Percentiles rank a stretch among this genome's conserved stretches.
These are phyloP conservation scores for Bolboschoenoplectus hybrid DNA, from an alignment of 202 grass and related monocot genomes.

Conservation along the genomic window DNA sequence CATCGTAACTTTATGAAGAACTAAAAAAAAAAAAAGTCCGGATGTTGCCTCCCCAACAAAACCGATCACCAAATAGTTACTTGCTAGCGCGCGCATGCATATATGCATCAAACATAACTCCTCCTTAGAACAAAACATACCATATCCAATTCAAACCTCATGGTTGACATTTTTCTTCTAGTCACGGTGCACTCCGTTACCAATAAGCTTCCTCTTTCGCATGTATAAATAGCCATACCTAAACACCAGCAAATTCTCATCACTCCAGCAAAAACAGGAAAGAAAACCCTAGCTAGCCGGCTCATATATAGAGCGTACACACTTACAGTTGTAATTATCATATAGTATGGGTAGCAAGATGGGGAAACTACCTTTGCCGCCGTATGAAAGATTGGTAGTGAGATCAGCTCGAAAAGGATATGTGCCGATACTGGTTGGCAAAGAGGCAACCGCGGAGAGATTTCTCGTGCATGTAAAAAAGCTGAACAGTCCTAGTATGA, in stretches of 20 bases:
- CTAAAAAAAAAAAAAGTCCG: not conserved
- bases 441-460: constrained; percentile 31
- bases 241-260: not conserved
- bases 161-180: not conserved
- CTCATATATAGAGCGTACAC: not conserved
- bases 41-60: constrained; percentile 28
- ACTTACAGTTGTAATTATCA: not conserved
- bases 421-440: constrained; percentile 56
- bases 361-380: constrained; percentile 33
- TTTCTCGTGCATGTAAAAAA: constrained; percentile 48
- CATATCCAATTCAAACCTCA: not conserved
- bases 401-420: constrained; percentile 43
- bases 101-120: not conserved
- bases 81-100: not conserved
- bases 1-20: not conserved
- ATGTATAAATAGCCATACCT: constrained; percentile 12
- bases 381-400: constrained; percentile 22
- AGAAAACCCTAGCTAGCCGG: not conserved
- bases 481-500: constrained; percentile 45
- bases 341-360: constrained; percentile 16
- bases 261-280: not conserved
- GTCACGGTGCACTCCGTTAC: not conserved
- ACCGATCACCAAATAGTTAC: constrained; percentile 9
- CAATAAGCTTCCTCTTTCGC: not conserved
- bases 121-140: not conserved